Base-by-base conservation (phyloP, 495 filamentous ascomycete species). In the Podospora comata region DNA sequence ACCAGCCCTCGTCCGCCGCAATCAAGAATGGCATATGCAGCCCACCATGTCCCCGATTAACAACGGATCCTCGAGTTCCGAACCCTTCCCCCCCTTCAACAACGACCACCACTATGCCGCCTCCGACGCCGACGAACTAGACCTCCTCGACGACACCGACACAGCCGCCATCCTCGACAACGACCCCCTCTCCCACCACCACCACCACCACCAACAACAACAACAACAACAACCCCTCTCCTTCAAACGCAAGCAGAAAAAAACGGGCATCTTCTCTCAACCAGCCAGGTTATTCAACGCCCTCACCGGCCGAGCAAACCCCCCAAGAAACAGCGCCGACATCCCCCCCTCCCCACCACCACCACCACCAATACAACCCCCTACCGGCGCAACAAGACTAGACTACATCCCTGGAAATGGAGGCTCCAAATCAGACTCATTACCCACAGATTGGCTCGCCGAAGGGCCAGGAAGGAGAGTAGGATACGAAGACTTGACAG, bases 401-500 rank as follows among this genome's bases (percentile, higher is more conserved):
- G 30, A 56, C 56, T 62, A 56, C 34, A 30, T 48, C 48, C 66
- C 23, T 44, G 58, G 55, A 4, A 26, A 7, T 5, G 55, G 55
- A 58, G 58, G 70, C 27, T 32, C 54, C 34, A 57, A 54, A 32
- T 93, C 94, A 76, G 91, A 93, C 73, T 88, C 85, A 27, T 81
- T 77, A 18, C 83, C 87, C 20, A 73, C 90, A 26, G 92, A 97
- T 77, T 97, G 94, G 95, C 91, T 95, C 77, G 86, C 90, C 55
- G 94, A 97, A 79, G 93, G 92, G 5, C 93, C 92, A 4, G 95
- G 95, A 2, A 85, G 94, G 62, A 88, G 95, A 73, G 93, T 97
- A 28, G 93, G 91, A 62, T 99, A 99, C 79, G 95, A 97, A 72
- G 91, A 99, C 80, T 84, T 97, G 74, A 97, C 96, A 16, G 95